These are phyloP conservation scores for Leccinum disarticulatum DNA, from an alignment of 768 basidiomycete genomes.

Conservation along the genomic window DNA sequence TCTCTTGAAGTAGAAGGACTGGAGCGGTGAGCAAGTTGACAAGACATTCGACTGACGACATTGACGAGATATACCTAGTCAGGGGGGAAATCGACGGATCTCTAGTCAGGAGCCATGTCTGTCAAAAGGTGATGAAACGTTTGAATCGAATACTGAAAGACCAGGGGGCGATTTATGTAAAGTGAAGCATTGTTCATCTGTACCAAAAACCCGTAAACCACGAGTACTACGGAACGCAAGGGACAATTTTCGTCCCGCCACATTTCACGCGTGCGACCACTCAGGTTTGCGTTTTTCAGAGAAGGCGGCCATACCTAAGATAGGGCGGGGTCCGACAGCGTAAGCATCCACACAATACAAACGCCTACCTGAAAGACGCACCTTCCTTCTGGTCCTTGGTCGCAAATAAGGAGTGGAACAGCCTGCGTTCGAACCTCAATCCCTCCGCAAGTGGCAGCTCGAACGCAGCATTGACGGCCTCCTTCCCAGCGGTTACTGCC, in stretches of 20 bases:
- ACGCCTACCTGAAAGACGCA: constrained; percentile 35
- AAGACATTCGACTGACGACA: too few relatives aligned
- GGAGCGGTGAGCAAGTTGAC: too few relatives aligned
- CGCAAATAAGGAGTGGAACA: constrained; percentile 91
- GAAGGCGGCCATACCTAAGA: constrained; percentile 93
- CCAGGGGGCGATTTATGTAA: not conserved
- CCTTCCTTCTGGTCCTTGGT: constrained; percentile 96
- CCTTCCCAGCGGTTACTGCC: constrained; percentile 85
- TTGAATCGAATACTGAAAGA: not conserved
- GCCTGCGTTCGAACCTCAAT: constrained; percentile 78
- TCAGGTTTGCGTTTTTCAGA: constrained; percentile 88
- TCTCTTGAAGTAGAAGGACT: too few relatives aligned
- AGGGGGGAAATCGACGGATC: too few relatives aligned
- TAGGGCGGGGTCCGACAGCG: constrained; percentile 6
- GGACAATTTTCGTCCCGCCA: not conserved
- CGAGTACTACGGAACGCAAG: not conserved
- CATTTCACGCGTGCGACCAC: constrained; percentile 57
- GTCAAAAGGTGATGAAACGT: not conserved
- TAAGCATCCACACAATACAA: not conserved
- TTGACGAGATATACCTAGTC: too few relatives aligned
- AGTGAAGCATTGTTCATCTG: not conserved
- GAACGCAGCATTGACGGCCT: constrained; percentile 91
- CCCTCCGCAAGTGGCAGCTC: constrained; percentile 83
- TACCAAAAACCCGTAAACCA: not conserved
- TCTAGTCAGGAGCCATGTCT: too few relatives aligned